Conservation (phyloP, 441 rosid species). For the Macaranga tanarius region DNA sequence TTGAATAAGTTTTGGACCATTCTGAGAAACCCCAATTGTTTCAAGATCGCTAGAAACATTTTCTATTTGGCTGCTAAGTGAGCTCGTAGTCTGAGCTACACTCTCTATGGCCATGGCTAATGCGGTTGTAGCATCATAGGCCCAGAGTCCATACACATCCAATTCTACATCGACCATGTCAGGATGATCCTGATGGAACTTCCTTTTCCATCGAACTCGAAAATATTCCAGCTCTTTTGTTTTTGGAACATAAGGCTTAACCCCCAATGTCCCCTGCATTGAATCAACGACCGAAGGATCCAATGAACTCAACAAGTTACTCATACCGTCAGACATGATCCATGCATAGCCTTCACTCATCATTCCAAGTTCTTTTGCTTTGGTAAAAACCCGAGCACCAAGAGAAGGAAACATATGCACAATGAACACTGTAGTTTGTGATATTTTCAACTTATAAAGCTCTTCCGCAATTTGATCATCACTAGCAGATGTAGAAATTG, state of each 20-base stretch:
- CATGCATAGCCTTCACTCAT: too few relatives aligned
- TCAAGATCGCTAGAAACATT: too few relatives aligned
- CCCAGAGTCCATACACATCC: constrained; percentile 44
- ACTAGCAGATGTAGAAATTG: constrained; percentile 35
- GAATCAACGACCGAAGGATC: too few relatives aligned
- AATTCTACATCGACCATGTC: constrained; percentile 15
- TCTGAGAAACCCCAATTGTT: too few relatives aligned
- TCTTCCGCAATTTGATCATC: constrained; percentile 42
- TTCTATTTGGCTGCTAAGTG: constrained; percentile 14
- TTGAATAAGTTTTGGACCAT: too few relatives aligned
- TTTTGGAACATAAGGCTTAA: too few relatives aligned
- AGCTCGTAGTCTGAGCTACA: constrained; percentile 23
- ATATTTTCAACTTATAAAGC: constrained; percentile 49
- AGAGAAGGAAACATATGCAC: constrained; percentile 41
- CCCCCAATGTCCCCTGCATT: too few relatives aligned
- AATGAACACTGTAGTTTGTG: constrained; percentile 59
- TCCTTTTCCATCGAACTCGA: constrained; percentile 17
- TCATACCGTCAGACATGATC: too few relatives aligned
- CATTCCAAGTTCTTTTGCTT: too few relatives aligned
- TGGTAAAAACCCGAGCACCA: constrained; percentile 14
- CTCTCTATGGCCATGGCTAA: constrained; percentile 55
- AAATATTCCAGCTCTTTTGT: too few relatives aligned
- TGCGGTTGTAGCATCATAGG: constrained; percentile 54
- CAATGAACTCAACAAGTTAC: too few relatives aligned
- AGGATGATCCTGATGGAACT: constrained; percentile 13